A percentile compares a stretch with the other conserved stretches of the same genome.
Evolutionary conservation across 306 rosid genomes (phyloP).

Genomic region (Vigna reflexopilosa): DNA sequence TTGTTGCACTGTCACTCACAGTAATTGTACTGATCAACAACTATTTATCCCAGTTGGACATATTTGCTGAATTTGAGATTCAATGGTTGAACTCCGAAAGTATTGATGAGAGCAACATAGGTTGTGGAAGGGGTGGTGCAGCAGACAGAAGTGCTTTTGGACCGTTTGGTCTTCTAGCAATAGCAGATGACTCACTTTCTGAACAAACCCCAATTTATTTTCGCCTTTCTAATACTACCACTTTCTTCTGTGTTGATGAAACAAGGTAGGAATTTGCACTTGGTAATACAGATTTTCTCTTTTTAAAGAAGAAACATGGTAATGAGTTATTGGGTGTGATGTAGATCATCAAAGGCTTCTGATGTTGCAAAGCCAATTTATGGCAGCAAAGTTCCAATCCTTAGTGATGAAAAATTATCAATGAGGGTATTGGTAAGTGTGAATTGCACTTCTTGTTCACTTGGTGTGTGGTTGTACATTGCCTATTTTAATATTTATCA

Average conservation of each 20-base stretch:
- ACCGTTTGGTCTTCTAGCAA: slow-evolving; percentile 75
- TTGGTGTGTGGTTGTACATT: background rate
- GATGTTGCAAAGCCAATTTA: slow-evolving; percentile 60
- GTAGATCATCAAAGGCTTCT: slow-evolving; percentile 75
- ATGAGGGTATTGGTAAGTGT: slow-evolving; percentile 70
- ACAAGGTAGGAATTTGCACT: slow-evolving; percentile 54
- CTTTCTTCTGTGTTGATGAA: slow-evolving; percentile 75
- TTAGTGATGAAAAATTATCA: slow-evolving; percentile 67
- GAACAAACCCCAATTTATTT: slow-evolving; percentile 77
- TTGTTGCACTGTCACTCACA: background rate
- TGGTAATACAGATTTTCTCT: background rate
- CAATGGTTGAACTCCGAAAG: slow-evolving; percentile 40
- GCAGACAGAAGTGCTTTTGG: slow-evolving; percentile 61
- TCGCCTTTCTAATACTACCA: slow-evolving; percentile 39
- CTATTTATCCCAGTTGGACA: slow-evolving; percentile 58
- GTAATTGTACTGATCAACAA: background rate
- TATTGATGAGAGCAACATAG: slow-evolving; percentile 29
- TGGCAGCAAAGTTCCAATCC: slow-evolving; percentile 67
- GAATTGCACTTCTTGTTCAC: background rate
- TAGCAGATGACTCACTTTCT: slow-evolving; percentile 72
- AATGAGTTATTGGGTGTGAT: slow-evolving; percentile 32
- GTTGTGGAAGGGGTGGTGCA: slow-evolving; percentile 63
- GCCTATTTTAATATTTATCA: background rate
- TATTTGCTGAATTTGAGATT: slow-evolving; percentile 69
- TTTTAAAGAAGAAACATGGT: background rate